Conservation (phyloP, 495 filamentous ascomycete species). For the Trichoderma gamsii region DNA sequence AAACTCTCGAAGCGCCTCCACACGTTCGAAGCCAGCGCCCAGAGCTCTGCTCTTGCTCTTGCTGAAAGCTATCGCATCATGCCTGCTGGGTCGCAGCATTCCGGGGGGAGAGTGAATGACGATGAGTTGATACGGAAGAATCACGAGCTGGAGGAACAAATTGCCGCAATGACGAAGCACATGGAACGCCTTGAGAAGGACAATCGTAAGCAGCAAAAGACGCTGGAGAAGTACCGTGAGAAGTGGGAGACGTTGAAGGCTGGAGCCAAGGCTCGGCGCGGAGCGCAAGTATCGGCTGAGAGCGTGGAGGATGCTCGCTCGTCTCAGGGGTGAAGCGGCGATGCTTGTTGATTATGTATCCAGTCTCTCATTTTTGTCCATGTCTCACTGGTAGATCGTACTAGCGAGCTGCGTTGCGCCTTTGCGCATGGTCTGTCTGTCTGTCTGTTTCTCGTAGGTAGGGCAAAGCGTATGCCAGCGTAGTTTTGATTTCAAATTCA, state of each 20-base stretch:
- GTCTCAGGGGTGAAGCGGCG: neutral
- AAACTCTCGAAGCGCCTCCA: conserved; percentile 70
- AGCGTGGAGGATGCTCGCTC: conserved; percentile 15
- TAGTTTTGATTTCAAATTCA: neutral
- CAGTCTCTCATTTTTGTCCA: neutral
- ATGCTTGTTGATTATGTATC: neutral
- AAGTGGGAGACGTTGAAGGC: conserved; percentile 83
- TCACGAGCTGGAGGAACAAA: conserved; percentile 54
- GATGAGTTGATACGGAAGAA: conserved; percentile 37
- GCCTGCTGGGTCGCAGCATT: conserved; percentile 39
- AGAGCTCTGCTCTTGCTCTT: conserved; percentile 71
- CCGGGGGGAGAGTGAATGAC: conserved; percentile 21
- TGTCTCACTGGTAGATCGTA: neutral
- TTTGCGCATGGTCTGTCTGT: no score
- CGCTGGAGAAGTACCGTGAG: conserved; percentile 63
- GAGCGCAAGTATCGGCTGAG: conserved; percentile 31
- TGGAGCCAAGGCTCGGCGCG: conserved; percentile 62
- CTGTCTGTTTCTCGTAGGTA: neutral
- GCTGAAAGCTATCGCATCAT: conserved; percentile 72
- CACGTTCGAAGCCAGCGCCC: conserved; percentile 79
- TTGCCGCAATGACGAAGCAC: conserved; percentile 44
- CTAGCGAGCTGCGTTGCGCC: neutral
- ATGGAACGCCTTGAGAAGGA: conserved; percentile 54
- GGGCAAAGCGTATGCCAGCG: conserved; percentile 11
- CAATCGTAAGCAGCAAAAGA: conserved; percentile 61